These are phyloP conservation scores for Lagenidium giganteum DNA, from an alignment of 352 stramenopile genomes.

Conservation along the genomic window DNA sequence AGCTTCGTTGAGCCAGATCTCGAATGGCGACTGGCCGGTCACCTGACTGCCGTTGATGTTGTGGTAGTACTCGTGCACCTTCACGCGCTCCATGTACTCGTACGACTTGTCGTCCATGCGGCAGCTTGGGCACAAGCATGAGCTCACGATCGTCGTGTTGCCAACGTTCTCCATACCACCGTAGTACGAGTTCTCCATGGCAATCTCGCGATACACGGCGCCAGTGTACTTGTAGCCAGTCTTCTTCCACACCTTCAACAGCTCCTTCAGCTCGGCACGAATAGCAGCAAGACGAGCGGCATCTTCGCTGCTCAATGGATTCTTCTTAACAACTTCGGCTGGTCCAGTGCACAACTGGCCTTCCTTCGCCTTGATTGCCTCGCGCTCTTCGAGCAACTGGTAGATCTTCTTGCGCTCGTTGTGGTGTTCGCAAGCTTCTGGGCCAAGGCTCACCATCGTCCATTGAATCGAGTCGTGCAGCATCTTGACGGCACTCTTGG, in stretches of 20 bases:
- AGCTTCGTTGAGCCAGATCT: constrained; percentile 81
- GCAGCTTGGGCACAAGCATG: constrained; percentile 63
- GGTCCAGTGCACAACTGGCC: constrained; percentile 47
- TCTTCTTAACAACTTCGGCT: constrained; percentile 47
- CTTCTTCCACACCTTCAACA: constrained; percentile 70
- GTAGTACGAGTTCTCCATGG: constrained; percentile 84
- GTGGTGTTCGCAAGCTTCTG: constrained; percentile 62
- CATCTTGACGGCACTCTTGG: constrained; percentile 67
- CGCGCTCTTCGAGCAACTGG: constrained; percentile 54
- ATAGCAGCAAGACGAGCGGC: constrained; percentile 35
- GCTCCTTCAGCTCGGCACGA: constrained; percentile 50
- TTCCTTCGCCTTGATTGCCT: constrained; percentile 63
- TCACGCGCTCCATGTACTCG: constrained; percentile 81
- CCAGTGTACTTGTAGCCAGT: constrained; percentile 83
- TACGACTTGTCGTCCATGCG: constrained; percentile 74
- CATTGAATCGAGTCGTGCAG: constrained; percentile 73
- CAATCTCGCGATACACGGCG: constrained; percentile 74
- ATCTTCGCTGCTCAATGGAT: constrained; percentile 31
- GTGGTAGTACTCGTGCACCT: constrained; percentile 83
- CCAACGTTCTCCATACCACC: constrained; percentile 79
- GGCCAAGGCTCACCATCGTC: constrained; percentile 66
- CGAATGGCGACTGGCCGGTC: constrained; percentile 74
- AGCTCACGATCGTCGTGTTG: constrained; percentile 78
- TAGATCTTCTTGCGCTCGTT: constrained; percentile 72
- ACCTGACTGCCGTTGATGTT: constrained; percentile 81